phyloP scores from a whole-genome alignment of 805 yeast species.

The Ogataea ramenticola region DNA sequence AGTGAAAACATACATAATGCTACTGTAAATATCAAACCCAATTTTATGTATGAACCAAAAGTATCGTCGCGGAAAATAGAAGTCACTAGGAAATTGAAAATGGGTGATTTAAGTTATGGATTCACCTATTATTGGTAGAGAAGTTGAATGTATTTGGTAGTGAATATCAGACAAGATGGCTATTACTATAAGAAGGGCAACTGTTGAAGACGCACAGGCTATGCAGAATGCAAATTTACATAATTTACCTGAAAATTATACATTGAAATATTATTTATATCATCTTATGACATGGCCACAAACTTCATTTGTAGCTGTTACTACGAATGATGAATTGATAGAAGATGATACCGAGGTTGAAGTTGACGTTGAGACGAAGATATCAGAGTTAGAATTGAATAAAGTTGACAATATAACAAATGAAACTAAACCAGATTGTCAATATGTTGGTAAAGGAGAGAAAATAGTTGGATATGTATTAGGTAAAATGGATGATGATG shows the following conservation, averaged over 20 bases:
- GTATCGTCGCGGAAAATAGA: no score
- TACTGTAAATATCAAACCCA: no score
- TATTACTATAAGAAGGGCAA: conserved; percentile 83
- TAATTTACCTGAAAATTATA: conserved; percentile 92
- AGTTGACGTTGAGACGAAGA: neutral
- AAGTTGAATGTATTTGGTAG: no score
- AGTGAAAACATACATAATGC: no score
- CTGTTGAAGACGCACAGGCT: conserved; percentile 78
- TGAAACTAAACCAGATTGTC: conserved; percentile 23
- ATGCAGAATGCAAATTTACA: conserved; percentile 93
- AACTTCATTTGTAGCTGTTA: conserved; percentile 91
- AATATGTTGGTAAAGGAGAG: conserved; percentile 61
- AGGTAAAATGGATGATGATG: conserved; percentile 96
- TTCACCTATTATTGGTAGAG: no score
- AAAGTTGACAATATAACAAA: conserved; percentile 14
- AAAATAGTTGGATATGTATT: conserved; percentile 92
- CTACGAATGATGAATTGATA: conserved; percentile 43
- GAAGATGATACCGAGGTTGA: conserved; percentile 13
- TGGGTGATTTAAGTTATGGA: no score
- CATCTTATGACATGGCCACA: conserved; percentile 97
- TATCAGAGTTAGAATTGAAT: neutral
- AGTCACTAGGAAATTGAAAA: no score
- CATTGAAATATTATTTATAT: conserved; percentile 86
- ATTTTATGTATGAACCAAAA: no score
- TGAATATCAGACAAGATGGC: no score